Base-by-base conservation (phyloP, 176 grass and related monocot species). In the Carex littledalei region DNA sequence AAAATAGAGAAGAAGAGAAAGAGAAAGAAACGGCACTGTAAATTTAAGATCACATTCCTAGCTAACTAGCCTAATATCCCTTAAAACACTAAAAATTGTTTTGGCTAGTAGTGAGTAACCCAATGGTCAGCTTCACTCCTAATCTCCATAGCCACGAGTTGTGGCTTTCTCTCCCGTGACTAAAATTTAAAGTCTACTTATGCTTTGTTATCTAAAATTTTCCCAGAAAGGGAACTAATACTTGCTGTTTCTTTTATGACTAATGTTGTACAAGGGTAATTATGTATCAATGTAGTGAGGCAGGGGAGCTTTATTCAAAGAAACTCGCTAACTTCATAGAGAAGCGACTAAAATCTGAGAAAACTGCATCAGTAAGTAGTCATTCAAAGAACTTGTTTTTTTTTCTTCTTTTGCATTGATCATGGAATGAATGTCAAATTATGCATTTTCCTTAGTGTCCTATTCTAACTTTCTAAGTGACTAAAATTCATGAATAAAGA, bases 261-360 rank as follows among this genome's bases (percentile, higher is more conserved):
- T 31, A 78, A 54, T 32, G 49, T 31, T 6, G 49, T 55, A 55
- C 14, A 54, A 77, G 11, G 73, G 49, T 55, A 55, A 45, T 32
- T 66, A 13, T 53, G 39, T 59, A 68, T 52, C 63, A 67, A 14
- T 90, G 80, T 89, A 98, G 95, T 88, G 91, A 95, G 67, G 84
- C 87, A 1, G 95, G 95, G 13, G 69, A 88, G 68, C 83, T 95
- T 86, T 98, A 95, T 87, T 85, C 95, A 61, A 93, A 89, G 78
- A 98, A 98, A 87, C 95, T 98, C 84, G 93, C 93, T 67, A 92
- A 91, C 63, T 98, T 98, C 90, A 76, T 98, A 80, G 95, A 98
- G 86, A 93, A 94, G 88, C 91, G 95, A 80, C 78, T 98, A n/a
- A 95, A 89, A 35, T 89, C 81, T 75, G 95, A 98, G 87, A 93